These are phyloP conservation scores for Allium fistulosum DNA, from an alignment of 106 monocot species.

Conservation along the genomic window DNA sequence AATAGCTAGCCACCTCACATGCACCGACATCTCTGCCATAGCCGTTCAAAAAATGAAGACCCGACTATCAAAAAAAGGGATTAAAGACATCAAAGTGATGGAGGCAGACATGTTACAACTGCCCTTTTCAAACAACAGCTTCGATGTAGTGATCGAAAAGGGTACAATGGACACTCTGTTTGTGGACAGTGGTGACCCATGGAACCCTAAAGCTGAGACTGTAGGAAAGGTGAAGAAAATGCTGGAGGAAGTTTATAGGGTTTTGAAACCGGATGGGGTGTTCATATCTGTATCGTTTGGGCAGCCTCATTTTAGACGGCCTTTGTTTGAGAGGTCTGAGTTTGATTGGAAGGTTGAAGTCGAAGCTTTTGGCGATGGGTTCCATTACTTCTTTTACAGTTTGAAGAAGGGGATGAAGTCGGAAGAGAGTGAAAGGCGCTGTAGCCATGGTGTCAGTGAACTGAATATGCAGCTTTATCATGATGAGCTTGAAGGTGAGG, in stretches of 20 bases:
- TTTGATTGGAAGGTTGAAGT: slow-evolving; percentile 87
- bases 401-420: slow-evolving; percentile 71
- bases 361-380: slow-evolving; percentile 74
- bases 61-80: slow-evolving; percentile 39
- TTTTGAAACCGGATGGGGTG: slow-evolving; percentile 65
- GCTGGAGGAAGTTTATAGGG: slow-evolving; percentile 77
- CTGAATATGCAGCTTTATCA: slow-evolving; percentile 51
- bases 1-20: slow-evolving; percentile 53
- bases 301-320: slow-evolving; percentile 93
- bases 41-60: slow-evolving; percentile 59
- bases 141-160: slow-evolving; percentile 92
- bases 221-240: slow-evolving; percentile 78
- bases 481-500: slow-evolving; percentile 78
- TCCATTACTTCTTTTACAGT: slow-evolving; percentile 92
- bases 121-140: slow-evolving; percentile 57
- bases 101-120: slow-evolving; percentile 87
- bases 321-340: slow-evolving; percentile 59
- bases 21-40: slow-evolving; percentile 66
- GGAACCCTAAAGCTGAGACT: slow-evolving; percentile 67
- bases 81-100: slow-evolving; percentile 68
- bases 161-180: slow-evolving; percentile 97
- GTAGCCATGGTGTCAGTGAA: not conserved
- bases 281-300: slow-evolving; percentile 96
- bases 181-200: slow-evolving; percentile 96
- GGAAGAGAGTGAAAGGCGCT: not conserved